These are phyloP conservation scores for Leishmania tropica DNA, from an alignment of 208 protist genomes.

Conservation along the genomic window DNA sequence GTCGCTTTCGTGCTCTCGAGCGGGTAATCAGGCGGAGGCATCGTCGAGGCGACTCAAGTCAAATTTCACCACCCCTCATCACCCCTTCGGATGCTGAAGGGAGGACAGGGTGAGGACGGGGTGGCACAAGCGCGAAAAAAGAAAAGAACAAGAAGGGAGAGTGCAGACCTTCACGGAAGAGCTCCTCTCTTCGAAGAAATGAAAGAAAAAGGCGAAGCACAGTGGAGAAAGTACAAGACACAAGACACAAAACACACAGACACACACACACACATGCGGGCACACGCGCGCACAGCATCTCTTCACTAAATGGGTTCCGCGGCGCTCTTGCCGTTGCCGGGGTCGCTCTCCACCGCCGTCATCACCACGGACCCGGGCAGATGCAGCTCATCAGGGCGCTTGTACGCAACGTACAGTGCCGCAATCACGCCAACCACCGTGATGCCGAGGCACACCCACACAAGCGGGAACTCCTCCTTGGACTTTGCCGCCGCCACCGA, in stretches of 20 bases:
- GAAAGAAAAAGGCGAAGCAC: not conserved
- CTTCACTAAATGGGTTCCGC: slow-evolving; percentile 9
- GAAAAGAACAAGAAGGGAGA: not conserved
- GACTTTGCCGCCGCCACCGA: slow-evolving; percentile 25
- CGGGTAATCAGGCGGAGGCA: too few relatives aligned
- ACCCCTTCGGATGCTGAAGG: too few relatives aligned
- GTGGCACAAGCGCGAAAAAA: not conserved
- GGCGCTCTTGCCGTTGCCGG: slow-evolving; percentile 12
- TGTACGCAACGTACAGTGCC: slow-evolving; percentile 53
- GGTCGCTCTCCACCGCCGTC: slow-evolving; percentile 33
- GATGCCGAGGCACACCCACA: slow-evolving; percentile 71
- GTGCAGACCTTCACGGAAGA: not conserved
- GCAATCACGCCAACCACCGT: slow-evolving; percentile 49
- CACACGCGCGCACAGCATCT: not conserved
- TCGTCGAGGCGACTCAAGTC: not conserved
- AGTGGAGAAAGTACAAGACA: not conserved
- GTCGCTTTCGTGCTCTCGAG: too few relatives aligned
- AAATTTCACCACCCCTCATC: not conserved
- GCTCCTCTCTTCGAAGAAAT: not conserved
- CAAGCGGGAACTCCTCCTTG: slow-evolving; percentile 58
- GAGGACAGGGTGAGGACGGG: too few relatives aligned
- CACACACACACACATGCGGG: too few relatives aligned
- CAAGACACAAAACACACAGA: not conserved
- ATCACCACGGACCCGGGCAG: slow-evolving; percentile 43
- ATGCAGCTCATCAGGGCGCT: slow-evolving; percentile 56